Evolutionary conservation across 148 eudicot species (phyloP), one percentile per base, ranked within the genome.

Genomic region (Cornus kousa): DNA sequence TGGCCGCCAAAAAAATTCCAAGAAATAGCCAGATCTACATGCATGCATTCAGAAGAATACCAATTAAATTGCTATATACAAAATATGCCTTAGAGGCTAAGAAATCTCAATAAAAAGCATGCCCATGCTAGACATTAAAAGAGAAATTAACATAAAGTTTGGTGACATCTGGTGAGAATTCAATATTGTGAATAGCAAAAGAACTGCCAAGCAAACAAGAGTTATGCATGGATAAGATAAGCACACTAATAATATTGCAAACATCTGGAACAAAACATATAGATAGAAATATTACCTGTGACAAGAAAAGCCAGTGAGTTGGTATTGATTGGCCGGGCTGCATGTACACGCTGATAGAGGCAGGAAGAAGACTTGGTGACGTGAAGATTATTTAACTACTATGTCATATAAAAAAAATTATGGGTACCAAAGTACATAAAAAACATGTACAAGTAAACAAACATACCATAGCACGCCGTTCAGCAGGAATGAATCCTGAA

Each of bases 161-260:
- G 87, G 82, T 20, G 89, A 87, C 82, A 87, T 84, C 72, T 87
- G 88, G 68, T 83, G 87, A 37, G 87, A 79, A 78, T 84, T 84
- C 70, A 87, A 73, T 8, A 87, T 81, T 39, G 87, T 87, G 74
- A 87, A 84, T 83, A 87, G 60, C 85, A 87, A 78, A 71, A 87
- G 83, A 65, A 87, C 89, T 87, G 83, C 68, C 73, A 73, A n/a
- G 23, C 12, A 5, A 22, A 62, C 74, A 74, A 70, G 48, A 43
- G 62, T 75, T 48, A 57, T 43, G 35, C 10, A 16, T 64, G 32
- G 62, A 60, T 62, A 53, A 70, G 75, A 81, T 7, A 46, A 14
- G 70, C 39, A 39, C 40, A 68, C n/a, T 33, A n/a, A 55, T 69
- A 59, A 55, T 4, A 68, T 60, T 66, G 35, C 13, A 23, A 76